Conservation (phyloP, 2,329 filamentous ascomycete genomes). For the Pestalotiopsis sp. region DNA sequence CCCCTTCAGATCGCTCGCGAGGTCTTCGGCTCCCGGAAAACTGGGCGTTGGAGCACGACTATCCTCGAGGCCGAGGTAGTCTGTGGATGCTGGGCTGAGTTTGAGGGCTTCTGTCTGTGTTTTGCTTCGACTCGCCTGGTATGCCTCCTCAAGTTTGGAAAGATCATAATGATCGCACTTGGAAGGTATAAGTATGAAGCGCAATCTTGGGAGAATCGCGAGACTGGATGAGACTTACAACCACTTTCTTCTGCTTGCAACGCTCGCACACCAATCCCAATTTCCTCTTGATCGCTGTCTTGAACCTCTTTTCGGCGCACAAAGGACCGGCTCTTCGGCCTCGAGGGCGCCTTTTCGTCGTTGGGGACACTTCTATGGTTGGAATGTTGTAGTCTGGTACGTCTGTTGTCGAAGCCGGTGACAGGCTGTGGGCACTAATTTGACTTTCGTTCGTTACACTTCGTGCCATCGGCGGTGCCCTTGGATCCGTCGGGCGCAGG, state of each 20-base stretch:
- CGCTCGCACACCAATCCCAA: slow-evolving; percentile 26
- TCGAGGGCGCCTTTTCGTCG: slow-evolving; percentile 20
- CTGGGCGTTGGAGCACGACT: neutral
- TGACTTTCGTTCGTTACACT: slow-evolving; percentile 22
- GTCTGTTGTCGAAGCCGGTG: slow-evolving; percentile 22
- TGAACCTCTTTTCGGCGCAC: slow-evolving; percentile 21
- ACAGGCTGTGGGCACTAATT: slow-evolving; percentile 18
- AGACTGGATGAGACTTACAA: slow-evolving; percentile 17
- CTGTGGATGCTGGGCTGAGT: neutral
- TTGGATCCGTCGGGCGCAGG: slow-evolving; percentile 15
- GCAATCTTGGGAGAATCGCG: neutral
- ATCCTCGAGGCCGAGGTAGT: neutral
- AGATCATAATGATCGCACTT: slow-evolving; percentile 33
- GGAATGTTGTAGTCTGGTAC: slow-evolving; percentile 14
- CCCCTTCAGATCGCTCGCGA: slow-evolving; percentile 3
- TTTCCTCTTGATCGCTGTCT: slow-evolving; percentile 30
- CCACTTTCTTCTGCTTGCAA: slow-evolving; percentile 26
- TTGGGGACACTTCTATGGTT: slow-evolving; percentile 11
- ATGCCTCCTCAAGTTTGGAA: slow-evolving; percentile 26
- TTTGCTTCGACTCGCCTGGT: slow-evolving; percentile 8
- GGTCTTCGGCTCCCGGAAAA: slow-evolving; percentile 1
- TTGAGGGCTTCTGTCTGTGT: neutral
- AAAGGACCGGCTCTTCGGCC: slow-evolving; percentile 29
- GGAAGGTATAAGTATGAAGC: neutral
- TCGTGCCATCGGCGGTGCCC: slow-evolving; percentile 6